Conservation (phyloP, 768 basidiomycete species). For the Tricholoma matsutake region DNA sequence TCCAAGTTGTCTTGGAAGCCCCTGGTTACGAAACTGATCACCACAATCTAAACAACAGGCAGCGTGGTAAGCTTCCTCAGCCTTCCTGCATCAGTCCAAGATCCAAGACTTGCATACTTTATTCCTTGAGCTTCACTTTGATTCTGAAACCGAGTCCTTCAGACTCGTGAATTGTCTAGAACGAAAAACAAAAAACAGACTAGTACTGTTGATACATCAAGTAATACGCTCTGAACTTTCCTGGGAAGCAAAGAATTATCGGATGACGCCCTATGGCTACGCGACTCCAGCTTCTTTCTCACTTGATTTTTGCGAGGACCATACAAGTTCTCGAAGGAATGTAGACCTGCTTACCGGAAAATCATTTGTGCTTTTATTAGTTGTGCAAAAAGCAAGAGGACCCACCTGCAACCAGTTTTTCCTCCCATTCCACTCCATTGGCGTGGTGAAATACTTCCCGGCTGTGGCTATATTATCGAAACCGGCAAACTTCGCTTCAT, state of each 20-base stretch:
- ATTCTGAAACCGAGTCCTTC: not conserved
- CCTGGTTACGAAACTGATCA: not conserved
- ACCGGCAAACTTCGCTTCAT: conserved; percentile 87
- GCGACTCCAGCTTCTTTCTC: not conserved
- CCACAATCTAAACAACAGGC: no score
- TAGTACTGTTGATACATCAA: no score
- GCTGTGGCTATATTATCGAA: conserved; percentile 74
- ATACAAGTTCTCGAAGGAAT: conserved; percentile 65
- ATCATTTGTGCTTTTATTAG: conserved; percentile 1
- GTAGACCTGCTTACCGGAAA: conserved; percentile 53
- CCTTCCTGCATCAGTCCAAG: no score
- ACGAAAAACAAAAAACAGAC: not conserved
- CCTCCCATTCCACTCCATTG: conserved; percentile 89
- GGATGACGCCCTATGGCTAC: not conserved
- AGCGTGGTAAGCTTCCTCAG: no score
- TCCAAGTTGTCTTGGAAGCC: not conserved
- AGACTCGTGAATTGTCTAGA: not conserved
- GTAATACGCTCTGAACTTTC: no score
- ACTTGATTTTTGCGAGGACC: conserved; percentile 49
- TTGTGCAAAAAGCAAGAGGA: not conserved
- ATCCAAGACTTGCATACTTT: no score
- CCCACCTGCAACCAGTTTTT: conserved; percentile 84
- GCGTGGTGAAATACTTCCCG: conserved; percentile 72
- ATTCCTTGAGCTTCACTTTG: no score
- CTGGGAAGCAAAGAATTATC: not conserved